A percentile compares a stretch with the other conserved stretches of the same genome.
These are phyloP conservation scores for Podaxis sp. DNA, from an alignment of 768 basidiomycete species.

Conservation along the genomic window DNA sequence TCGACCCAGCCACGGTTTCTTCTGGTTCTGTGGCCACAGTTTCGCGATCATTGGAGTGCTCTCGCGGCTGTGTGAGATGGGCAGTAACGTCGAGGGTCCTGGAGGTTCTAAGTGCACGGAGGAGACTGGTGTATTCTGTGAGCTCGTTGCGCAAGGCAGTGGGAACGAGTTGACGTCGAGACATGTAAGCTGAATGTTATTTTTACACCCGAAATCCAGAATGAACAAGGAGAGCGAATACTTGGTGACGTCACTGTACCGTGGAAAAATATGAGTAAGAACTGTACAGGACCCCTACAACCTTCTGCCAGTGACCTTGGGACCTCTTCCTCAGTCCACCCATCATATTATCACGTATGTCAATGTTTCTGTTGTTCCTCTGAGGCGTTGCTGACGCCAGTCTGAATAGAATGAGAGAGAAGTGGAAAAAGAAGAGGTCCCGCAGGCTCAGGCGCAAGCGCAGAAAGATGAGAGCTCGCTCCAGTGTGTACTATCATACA, in stretches of 20 bases:
- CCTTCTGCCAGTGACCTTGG: slow-evolving; percentile 6
- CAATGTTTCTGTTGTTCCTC: background rate
- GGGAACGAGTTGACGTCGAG: slow-evolving; percentile 1
- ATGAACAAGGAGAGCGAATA: background rate
- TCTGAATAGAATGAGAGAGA: slow-evolving; percentile 76
- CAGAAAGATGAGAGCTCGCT: slow-evolving; percentile 95
- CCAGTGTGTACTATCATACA: slow-evolving; percentile 55
- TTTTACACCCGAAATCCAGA: background rate
- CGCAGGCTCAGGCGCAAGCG: slow-evolving; percentile 90
- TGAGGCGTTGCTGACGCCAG: background rate
- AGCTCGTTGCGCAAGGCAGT: slow-evolving; percentile 10
- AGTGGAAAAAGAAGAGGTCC: slow-evolving; percentile 96
- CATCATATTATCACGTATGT: slow-evolving; percentile 29
- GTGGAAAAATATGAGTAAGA: slow-evolving; percentile 35
- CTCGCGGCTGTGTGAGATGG: background rate
- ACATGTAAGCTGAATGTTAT: slow-evolving; percentile 2
- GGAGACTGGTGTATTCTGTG: slow-evolving; percentile 14
- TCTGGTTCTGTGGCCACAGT: background rate
- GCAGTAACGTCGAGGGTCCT: slow-evolving; percentile 8
- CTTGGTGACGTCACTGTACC: slow-evolving; percentile 1
- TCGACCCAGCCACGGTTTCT: background rate
- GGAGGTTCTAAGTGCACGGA: slow-evolving; percentile 11
- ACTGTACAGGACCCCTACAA: slow-evolving; percentile 36
- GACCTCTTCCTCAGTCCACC: slow-evolving; percentile 20
- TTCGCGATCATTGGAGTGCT: background rate